These are phyloP conservation scores for Venturiaceae sp. DNA, from an alignment of 2,329 filamentous ascomycete genomes.

Conservation along the genomic window DNA sequence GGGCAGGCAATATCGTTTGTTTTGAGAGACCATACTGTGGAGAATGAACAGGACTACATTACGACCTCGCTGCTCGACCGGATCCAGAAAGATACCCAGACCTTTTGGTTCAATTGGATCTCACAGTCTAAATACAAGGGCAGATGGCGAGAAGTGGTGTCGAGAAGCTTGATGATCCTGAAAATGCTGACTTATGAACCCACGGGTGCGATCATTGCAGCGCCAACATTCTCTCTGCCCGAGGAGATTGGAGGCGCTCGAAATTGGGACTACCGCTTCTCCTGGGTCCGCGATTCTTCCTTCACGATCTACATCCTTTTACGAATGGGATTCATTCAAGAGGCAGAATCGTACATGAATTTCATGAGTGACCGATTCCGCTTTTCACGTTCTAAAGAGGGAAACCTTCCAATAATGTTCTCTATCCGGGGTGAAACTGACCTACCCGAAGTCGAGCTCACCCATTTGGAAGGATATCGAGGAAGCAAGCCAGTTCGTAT, in stretches of 20 bases:
- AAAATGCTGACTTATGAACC: constrained; percentile 72
- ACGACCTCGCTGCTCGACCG: too few species aligned
- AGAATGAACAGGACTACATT: too few species aligned
- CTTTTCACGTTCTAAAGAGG: constrained; percentile 48
- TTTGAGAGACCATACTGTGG: too few species aligned
- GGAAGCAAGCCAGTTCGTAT: constrained; percentile 64
- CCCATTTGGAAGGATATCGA: constrained; percentile 63
- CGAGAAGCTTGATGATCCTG: constrained; percentile 60
- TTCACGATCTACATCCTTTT: constrained; percentile 71
- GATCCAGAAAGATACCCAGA: too few species aligned
- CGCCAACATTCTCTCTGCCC: constrained; percentile 68
- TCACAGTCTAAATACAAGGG: constrained; percentile 61
- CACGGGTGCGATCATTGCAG: constrained; percentile 66
- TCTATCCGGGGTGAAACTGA: constrained; percentile 63
- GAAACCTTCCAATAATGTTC: constrained; percentile 70
- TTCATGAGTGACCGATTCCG: constrained; percentile 66
- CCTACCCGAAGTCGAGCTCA: constrained; percentile 59
- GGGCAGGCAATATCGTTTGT: too few species aligned
- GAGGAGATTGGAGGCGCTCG: constrained; percentile 60
- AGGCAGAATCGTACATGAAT: constrained; percentile 69
- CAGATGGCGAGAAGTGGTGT: constrained; percentile 62
- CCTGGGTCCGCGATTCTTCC: constrained; percentile 67
- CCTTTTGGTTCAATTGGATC: too few species aligned
- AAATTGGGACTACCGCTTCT: constrained; percentile 64
- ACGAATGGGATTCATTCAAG: constrained; percentile 63